phyloP scores from a whole-genome alignment of 1,284 basidiomycete species.

The Lentinula novae-zelandiae region DNA sequence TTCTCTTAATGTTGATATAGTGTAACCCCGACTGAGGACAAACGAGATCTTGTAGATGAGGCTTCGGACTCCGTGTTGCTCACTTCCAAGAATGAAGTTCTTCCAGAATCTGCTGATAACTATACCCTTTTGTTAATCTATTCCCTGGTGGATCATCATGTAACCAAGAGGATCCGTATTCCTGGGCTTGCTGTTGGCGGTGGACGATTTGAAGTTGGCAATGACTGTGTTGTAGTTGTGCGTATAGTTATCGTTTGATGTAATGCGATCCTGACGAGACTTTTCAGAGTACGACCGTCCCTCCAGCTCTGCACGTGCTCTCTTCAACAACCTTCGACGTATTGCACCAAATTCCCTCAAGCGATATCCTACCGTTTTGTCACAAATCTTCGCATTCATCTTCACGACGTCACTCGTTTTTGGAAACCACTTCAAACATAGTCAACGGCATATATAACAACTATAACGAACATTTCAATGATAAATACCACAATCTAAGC shows the following conservation, averaged over 20 bases:
- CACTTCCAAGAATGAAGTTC: not conserved
- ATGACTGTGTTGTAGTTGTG: conserved; percentile 56
- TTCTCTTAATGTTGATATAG: not conserved
- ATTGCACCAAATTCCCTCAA: conserved; percentile 47
- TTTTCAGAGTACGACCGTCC: conserved; percentile 51
- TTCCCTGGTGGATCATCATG: conserved; percentile 53
- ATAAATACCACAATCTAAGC: conserved; percentile 25
- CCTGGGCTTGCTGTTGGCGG: conserved; percentile 32
- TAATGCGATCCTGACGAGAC: not conserved
- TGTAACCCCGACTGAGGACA: conserved; percentile 11
- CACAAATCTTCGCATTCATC: conserved; percentile 15
- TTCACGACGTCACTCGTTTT: conserved; percentile 14
- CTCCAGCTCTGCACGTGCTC: conserved; percentile 53
- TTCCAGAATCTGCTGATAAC: conserved; percentile 13
- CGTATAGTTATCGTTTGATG: conserved; percentile 24
- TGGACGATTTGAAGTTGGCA: conserved; percentile 43
- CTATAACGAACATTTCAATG: conserved; percentile 19
- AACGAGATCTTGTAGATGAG: conserved; percentile 19
- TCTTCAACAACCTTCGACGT: conserved; percentile 49
- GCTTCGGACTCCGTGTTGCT: not conserved
- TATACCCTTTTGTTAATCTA: conserved; percentile 48
- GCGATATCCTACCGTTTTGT: conserved; percentile 40
- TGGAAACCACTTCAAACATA: conserved; percentile 12
- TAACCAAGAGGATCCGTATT: conserved; percentile 47
- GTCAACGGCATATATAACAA: conserved; percentile 21